Evolutionary conservation across 306 rosid genomes (phyloP).

Genomic region (Purshia tridentata): DNA sequence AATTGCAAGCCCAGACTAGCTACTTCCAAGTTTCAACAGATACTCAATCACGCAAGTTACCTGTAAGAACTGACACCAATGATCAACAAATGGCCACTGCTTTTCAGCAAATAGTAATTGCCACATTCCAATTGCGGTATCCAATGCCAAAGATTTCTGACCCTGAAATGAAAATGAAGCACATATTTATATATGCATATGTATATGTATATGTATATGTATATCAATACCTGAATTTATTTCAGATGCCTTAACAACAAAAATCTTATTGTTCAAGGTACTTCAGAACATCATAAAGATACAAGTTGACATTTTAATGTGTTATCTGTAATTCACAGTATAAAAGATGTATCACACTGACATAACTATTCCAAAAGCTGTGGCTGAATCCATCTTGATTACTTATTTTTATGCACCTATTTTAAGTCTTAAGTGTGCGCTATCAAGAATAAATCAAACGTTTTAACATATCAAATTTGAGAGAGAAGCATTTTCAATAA

Average conservation of each 20-base stretch:
- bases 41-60: constrained; percentile 32
- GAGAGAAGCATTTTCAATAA: not conserved
- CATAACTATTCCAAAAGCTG: not conserved
- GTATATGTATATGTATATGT: not conserved
- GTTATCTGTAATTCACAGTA: not conserved
- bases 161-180: constrained; percentile 57
- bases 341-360: not conserved
- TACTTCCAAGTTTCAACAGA: not conserved
- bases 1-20: not conserved
- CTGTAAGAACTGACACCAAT: constrained; percentile 98
- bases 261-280: not conserved
- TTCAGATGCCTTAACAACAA: not conserved
- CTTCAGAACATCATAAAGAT: not conserved
- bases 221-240: not conserved
- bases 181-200: not conserved
- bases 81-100: constrained; percentile 97
- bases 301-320: not conserved
- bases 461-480: not conserved
- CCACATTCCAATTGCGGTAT: constrained; percentile 99
- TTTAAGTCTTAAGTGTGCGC: not conserved
- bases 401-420: not conserved
- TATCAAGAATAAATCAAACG: not conserved
- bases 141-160: constrained; percentile 96
- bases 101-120: constrained; percentile 94
- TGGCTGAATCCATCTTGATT: not conserved